Percentiles rank a stretch among this genome's conserved stretches.
Conservation (phyloP, 768 basidiomycete species). For the Suillus sp. region DNA sequence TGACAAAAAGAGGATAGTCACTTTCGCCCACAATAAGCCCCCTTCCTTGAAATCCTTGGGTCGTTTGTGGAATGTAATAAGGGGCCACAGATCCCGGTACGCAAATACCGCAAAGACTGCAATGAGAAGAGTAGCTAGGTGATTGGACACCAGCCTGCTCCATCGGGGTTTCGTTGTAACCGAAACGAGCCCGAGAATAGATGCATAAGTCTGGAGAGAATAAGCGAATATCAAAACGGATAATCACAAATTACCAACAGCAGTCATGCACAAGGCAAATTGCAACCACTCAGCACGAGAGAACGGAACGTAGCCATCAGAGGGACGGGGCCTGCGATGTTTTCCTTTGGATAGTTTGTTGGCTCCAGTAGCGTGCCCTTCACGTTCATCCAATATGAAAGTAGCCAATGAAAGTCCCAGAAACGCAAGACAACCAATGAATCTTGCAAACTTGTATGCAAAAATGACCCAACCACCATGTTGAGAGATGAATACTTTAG, state of each 20-base stretch:
- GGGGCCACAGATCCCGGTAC: constrained; percentile 63
- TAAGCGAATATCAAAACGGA: not conserved
- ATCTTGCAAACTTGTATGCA: constrained; percentile 24
- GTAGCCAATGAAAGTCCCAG: constrained; percentile 20
- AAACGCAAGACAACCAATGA: constrained; percentile 25
- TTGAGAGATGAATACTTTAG: constrained; percentile 25
- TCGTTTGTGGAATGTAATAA: constrained; percentile 51
- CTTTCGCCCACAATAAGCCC: constrained; percentile 53
- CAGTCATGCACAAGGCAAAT: constrained; percentile 17
- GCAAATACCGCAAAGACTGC: constrained; percentile 49
- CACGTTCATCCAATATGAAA: constrained; percentile 12
- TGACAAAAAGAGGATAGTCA: constrained; percentile 46
- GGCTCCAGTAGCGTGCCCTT: not conserved
- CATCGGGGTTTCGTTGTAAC: constrained; percentile 35
- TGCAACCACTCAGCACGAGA: constrained; percentile 13
- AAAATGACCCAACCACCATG: constrained; percentile 29
- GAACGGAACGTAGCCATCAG: constrained; percentile 3
- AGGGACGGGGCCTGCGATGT: too few relatives aligned
- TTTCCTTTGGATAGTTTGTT: constrained; percentile 1
- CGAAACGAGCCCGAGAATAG: constrained; percentile 42
- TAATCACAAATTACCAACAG: constrained; percentile 15
- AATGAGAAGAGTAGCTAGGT: constrained; percentile 52
- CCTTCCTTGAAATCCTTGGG: constrained; percentile 55
- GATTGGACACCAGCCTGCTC: constrained; percentile 33
- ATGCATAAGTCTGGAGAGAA: constrained; percentile 40